phyloP scores from a whole-genome alignment of 306 rosid species.

The Aeschynomene evenia region DNA sequence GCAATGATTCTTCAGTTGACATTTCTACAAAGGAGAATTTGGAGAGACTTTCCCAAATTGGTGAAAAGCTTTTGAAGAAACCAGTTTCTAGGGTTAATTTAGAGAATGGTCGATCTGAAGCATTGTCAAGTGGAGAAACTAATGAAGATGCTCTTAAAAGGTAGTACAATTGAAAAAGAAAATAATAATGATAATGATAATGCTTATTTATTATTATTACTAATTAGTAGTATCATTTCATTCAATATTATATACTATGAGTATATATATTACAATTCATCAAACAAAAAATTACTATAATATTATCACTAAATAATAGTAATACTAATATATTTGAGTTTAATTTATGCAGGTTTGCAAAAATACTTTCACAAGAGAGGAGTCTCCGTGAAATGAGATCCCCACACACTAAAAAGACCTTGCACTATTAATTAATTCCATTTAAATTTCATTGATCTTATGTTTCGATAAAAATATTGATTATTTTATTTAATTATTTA shows the following conservation, averaged over 20 bases:
- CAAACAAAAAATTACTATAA: not conserved
- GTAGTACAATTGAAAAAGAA: conserved; percentile 18
- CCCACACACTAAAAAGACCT: conserved; percentile 16
- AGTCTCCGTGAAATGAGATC: conserved; percentile 40
- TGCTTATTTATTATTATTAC: not conserved
- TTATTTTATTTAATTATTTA: not conserved
- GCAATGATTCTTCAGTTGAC: conserved; percentile 36
- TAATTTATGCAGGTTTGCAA: conserved; percentile 38
- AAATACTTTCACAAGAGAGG: conserved; percentile 42
- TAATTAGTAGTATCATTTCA: not conserved
- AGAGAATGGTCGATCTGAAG: conserved; percentile 25
- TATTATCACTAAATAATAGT: too few species aligned
- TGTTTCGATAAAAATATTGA: not conserved
- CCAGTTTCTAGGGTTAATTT: conserved; percentile 33
- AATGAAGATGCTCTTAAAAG: conserved; percentile 43
- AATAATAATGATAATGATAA: not conserved
- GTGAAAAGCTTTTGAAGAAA: conserved; percentile 45
- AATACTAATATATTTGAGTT: not conserved
- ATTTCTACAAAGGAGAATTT: conserved; percentile 40
- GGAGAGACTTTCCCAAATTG: conserved; percentile 29
- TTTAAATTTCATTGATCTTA: not conserved
- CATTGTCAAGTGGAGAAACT: conserved; percentile 23
- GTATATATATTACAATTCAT: not conserved
- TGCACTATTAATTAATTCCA: not conserved
- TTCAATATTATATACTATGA: not conserved